These are phyloP conservation scores for Amauroascus niger DNA, from an alignment of 2,329 filamentous ascomycete species.

Conservation along the genomic window DNA sequence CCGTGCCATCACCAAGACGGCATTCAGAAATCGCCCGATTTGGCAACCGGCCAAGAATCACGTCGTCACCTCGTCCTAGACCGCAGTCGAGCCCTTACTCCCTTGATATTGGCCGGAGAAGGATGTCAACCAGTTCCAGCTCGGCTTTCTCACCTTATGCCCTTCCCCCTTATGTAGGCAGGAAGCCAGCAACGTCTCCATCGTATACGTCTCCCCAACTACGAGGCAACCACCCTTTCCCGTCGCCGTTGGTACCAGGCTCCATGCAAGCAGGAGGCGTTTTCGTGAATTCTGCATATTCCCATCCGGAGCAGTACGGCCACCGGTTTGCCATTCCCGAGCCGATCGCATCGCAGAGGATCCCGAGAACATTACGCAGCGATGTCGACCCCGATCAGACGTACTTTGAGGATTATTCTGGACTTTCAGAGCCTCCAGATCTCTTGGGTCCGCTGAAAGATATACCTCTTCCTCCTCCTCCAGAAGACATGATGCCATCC, in stretches of 20 bases:
- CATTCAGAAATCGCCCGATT: slow-evolving; percentile 7
- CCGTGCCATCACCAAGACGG: slow-evolving; percentile 39
- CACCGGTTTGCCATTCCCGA: neutral
- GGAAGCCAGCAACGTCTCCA: neutral
- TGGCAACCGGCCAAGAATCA: neutral
- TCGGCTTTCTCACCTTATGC: neutral
- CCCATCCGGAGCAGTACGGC: neutral
- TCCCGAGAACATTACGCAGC: slow-evolving; percentile 54
- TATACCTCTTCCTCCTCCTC: slow-evolving; percentile 62
- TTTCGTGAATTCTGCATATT: neutral
- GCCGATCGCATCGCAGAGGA: slow-evolving; percentile 2
- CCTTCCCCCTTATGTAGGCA: neutral
- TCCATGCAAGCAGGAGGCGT: neutral
- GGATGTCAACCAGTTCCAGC: slow-evolving; percentile 5
- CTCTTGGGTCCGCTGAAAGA: slow-evolving; percentile 65
- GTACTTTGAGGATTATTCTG: slow-evolving; percentile 52
- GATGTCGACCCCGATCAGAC: slow-evolving; percentile 59
- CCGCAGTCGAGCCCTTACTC: slow-evolving; percentile 11
- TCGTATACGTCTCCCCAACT: slow-evolving; percentile 3
- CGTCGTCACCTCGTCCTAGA: slow-evolving; percentile 53
- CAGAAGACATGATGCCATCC: slow-evolving; percentile 70
- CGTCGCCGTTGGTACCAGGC: neutral
- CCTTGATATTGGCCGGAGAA: slow-evolving; percentile 1
- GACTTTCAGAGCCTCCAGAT: slow-evolving; percentile 65
- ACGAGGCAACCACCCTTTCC: neutral